phyloP scores from a whole-genome alignment of 192 early-diverging fungal species.

The Podila epicladia region DNA sequence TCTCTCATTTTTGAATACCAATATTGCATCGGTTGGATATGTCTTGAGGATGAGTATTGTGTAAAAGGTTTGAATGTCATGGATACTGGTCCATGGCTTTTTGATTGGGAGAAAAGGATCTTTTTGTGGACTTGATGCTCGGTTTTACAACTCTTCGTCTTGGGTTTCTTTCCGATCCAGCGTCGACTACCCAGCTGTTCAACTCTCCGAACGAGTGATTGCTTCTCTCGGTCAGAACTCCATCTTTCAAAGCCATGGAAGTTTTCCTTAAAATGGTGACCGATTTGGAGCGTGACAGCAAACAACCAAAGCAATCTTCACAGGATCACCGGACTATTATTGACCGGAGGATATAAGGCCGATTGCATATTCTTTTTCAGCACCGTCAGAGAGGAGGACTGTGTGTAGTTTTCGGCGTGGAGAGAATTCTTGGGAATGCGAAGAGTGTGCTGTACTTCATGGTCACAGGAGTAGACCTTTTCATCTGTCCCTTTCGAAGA shows the following conservation, averaged over 20 bases:
- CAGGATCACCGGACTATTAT: not conserved
- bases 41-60: conserved; percentile 8
- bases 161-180: not conserved
- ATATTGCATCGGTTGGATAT: not conserved
- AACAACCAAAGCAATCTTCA: conserved; percentile 1
- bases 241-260: not conserved
- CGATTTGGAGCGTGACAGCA: not conserved
- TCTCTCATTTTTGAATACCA: not conserved
- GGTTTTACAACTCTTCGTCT: not conserved
- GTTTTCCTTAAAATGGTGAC: not conserved
- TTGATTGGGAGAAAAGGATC: not conserved
- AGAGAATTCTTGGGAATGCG: not conserved
- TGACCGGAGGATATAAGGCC: not conserved
- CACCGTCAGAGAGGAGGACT: not conserved
- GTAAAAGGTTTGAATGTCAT: conserved; percentile 50
- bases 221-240: not conserved
- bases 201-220: not conserved
- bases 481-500: not conserved
- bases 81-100: not conserved
- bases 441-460: too few species aligned
- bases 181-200: not conserved
- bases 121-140: not conserved
- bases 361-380: conserved; percentile 3
- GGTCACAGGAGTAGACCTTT: not conserved
- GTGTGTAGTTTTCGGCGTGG: not conserved